phyloP scores from a whole-genome alignment of 2,329 filamentous ascomycete species.

The Phialophora verrucosa region DNA sequence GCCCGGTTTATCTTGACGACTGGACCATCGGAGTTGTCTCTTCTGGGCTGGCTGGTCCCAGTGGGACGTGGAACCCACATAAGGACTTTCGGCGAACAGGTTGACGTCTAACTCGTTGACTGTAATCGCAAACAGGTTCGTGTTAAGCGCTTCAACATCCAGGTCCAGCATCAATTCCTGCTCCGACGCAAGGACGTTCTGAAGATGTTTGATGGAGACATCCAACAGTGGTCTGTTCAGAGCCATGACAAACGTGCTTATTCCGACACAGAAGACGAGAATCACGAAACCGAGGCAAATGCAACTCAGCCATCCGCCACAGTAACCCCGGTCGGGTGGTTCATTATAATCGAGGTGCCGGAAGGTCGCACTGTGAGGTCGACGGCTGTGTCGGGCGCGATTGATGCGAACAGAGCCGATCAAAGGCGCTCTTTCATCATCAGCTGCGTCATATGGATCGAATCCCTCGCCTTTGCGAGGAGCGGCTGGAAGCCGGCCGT shows the following conservation, averaged over 20 bases:
- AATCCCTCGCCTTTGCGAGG: conserved; percentile 69
- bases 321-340: conserved; percentile 68
- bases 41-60: conserved; percentile 33
- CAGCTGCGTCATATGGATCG: conserved; percentile 80
- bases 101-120: conserved; percentile 87
- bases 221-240: conserved; percentile 85
- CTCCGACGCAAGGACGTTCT: conserved; percentile 89
- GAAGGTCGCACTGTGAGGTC: conserved; percentile 62
- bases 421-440: conserved; percentile 87
- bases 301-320: conserved; percentile 80
- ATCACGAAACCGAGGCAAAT: conserved; percentile 82
- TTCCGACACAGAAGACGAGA: conserved; percentile 79
- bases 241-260: conserved; percentile 86
- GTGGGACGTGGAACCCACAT: conserved; percentile 64
- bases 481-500: conserved; percentile 52
- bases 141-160: conserved; percentile 84
- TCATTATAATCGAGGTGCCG: conserved; percentile 77
- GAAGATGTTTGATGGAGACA: conserved; percentile 78
- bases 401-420: conserved; percentile 69
- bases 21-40: conserved; percentile 41
- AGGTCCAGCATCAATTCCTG: conserved; percentile 95
- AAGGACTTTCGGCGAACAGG: conserved; percentile 91
- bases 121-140: conserved; percentile 87
- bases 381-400: conserved; percentile 62
- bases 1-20: conserved; percentile 35